phyloP scores from a whole-genome alignment of 306 rosid genomes.

The Alnus rubra region DNA sequence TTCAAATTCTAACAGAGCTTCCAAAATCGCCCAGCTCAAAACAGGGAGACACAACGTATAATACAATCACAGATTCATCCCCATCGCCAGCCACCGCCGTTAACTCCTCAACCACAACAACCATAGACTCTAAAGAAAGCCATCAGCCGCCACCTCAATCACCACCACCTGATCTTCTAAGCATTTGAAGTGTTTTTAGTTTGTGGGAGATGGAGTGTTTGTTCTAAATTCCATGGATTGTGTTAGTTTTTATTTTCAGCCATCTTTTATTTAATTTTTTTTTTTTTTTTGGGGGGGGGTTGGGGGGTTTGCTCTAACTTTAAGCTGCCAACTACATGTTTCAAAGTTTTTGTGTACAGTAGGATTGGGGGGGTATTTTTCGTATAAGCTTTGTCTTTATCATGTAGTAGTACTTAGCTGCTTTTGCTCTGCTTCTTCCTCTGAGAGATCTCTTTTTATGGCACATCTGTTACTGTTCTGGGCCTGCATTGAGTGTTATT shows the following conservation, averaged over 20 bases:
- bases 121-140: constrained; percentile 48
- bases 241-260: constrained; percentile 25
- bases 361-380: constrained; percentile 44
- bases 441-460: constrained; percentile 25
- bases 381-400: constrained; percentile 1
- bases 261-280: background rate
- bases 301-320: constrained; percentile 45
- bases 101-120: constrained; percentile 34
- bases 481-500: constrained; percentile 24
- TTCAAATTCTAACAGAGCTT: constrained; percentile 91
- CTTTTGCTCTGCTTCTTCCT: constrained; percentile 11
- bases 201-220: constrained; percentile 34
- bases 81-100: constrained; percentile 42
- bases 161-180: constrained; percentile 79
- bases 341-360: constrained; percentile 61
- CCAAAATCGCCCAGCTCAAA: constrained; percentile 63
- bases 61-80: constrained; percentile 44
- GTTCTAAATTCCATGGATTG: constrained; percentile 32
- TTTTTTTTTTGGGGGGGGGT: constrained; percentile 6
- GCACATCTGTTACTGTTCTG: constrained; percentile 33
- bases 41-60: constrained; percentile 36
- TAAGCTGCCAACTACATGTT: constrained; percentile 31
- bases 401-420: constrained; percentile 10
- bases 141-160: constrained; percentile 51
- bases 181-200: constrained; percentile 53